These are phyloP conservation scores for Coemansia sp. DNA, from an alignment of 192 early-diverging fungal genomes.

Conservation along the genomic window DNA sequence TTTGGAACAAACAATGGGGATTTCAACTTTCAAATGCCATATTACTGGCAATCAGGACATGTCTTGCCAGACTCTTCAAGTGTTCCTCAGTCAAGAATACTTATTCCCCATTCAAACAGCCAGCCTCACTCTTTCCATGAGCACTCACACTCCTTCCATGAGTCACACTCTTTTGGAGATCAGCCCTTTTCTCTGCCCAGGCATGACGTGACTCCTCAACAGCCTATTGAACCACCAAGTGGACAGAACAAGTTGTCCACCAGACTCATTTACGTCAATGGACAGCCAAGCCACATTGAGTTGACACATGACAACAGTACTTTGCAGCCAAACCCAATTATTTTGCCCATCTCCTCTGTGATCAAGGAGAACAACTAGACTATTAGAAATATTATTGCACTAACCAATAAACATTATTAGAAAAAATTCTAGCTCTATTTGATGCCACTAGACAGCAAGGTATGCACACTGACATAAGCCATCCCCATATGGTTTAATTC, in stretches of 20 bases:
- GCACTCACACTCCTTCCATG: neutral
- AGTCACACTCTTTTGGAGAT: conserved; percentile 1
- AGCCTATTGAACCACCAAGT: neutral
- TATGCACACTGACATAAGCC: too few relatives aligned
- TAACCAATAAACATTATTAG: neutral
- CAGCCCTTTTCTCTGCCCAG: conserved; percentile 9
- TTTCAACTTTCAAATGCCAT: conserved; percentile 36
- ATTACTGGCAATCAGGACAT: neutral
- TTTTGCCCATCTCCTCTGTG: conserved; percentile 38
- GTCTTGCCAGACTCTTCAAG: neutral
- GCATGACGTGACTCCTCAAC: neutral
- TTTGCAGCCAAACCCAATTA: conserved; percentile 40
- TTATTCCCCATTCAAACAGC: conserved; percentile 1
- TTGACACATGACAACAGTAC: conserved; percentile 28
- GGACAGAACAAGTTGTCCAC: conserved; percentile 29
- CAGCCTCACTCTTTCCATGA: conserved; percentile 5
- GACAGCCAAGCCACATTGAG: conserved; percentile 38
- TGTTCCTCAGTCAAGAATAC: conserved; percentile 1
- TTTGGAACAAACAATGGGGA: conserved; percentile 5
- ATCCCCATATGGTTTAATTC: too few relatives aligned
- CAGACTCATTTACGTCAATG: conserved; percentile 38
- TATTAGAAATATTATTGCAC: neutral
- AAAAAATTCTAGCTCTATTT: too few relatives aligned
- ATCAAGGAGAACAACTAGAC: conserved; percentile 14
- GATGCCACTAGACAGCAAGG: too few relatives aligned